These are phyloP conservation scores for Solanum neorickii DNA, from an alignment of 257 asterid genomes.

Conservation along the genomic window DNA sequence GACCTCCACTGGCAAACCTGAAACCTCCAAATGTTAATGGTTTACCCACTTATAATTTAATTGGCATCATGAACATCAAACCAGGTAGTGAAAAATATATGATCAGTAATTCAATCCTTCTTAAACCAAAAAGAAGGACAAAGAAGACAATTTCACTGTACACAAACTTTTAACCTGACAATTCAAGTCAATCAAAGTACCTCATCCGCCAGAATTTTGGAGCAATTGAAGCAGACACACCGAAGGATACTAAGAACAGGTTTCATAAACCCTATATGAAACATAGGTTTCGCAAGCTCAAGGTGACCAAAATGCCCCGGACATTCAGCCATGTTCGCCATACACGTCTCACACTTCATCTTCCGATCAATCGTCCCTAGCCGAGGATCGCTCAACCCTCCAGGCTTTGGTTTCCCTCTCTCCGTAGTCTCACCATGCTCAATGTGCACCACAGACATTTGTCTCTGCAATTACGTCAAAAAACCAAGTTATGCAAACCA, in stretches of 20 bases:
- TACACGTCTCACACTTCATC: conserved; percentile 96
- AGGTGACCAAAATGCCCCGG: conserved; percentile 98
- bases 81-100: neutral
- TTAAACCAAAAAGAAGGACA: neutral
- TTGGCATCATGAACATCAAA: neutral
- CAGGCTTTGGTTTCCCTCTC: conserved; percentile 90
- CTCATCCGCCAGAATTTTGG: conserved; percentile 91
- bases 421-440: conserved; percentile 97
- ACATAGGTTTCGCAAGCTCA: conserved; percentile 98
- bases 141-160: neutral
- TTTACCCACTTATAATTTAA: neutral
- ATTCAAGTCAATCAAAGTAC: conserved; percentile 21
- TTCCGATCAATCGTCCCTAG: conserved; percentile 94
- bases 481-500: neutral
- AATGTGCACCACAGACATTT: conserved; percentile 95
- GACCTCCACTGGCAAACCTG: neutral
- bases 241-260: conserved; percentile 82
- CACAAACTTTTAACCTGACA: neutral
- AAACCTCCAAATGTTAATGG: neutral
- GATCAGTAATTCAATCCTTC: neutral
- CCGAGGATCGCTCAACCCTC: conserved; percentile 81
- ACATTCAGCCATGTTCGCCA: conserved; percentile 98
- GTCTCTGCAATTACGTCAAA: conserved; percentile 47
- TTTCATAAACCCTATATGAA: conserved; percentile 90
- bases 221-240: conserved; percentile 92